These are phyloP conservation scores for Sarocladiaceae sp. DNA, from an alignment of 2,329 filamentous ascomycete genomes.

Conservation along the genomic window DNA sequence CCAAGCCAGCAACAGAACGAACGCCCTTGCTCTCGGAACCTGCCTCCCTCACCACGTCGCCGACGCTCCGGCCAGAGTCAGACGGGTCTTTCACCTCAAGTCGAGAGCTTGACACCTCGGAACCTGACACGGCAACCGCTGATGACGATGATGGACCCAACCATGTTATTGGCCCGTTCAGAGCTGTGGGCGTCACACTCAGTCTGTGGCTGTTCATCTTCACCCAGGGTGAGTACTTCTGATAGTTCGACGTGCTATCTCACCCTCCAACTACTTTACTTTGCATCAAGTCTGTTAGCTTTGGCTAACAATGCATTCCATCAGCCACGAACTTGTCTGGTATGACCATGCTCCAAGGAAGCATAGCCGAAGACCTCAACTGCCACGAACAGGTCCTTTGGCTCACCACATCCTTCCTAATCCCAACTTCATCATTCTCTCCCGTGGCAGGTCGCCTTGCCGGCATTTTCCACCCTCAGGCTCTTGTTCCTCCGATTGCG, in stretches of 20 bases:
- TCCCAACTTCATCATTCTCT: slow-evolving; percentile 56
- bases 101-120: neutral
- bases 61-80: neutral
- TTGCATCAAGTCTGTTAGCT: no score
- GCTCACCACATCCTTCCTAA: slow-evolving; percentile 76
- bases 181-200: slow-evolving; percentile 42
- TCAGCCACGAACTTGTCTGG: slow-evolving; percentile 70
- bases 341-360: slow-evolving; percentile 75
- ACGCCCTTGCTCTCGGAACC: slow-evolving; percentile 18
- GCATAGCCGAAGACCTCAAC: slow-evolving; percentile 70
- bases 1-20: slow-evolving; percentile 7
- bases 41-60: slow-evolving; percentile 4
- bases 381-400: slow-evolving; percentile 71
- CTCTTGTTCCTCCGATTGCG: slow-evolving; percentile 60
- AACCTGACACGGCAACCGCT: neutral
- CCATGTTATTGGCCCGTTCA: slow-evolving; percentile 21
- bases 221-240: slow-evolving; percentile 52
- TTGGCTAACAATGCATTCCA: no score
- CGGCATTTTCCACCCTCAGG: slow-evolving; percentile 66
- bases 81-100: neutral
- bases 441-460: slow-evolving; percentile 70
- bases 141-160: slow-evolving; percentile 12
- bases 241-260: no score
- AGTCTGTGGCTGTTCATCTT: slow-evolving; percentile 57
- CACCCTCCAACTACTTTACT: no score